Base-by-base conservation (phyloP, 2,329 filamentous ascomycete species). In the Akanthomyces lecanii region DNA sequence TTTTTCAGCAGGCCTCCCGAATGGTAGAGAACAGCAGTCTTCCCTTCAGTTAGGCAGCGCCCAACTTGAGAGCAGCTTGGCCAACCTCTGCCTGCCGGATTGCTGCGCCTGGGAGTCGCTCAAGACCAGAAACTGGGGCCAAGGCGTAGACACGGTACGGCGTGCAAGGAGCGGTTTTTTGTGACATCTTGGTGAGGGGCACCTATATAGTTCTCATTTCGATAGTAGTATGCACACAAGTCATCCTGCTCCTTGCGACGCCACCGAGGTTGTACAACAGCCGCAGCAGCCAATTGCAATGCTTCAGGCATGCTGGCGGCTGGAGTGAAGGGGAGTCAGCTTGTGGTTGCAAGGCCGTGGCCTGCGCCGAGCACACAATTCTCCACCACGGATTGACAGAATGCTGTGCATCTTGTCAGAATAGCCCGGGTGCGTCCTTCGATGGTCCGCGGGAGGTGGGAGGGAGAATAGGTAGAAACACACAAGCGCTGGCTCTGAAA, bases 391-490 rank as follows among this genome's bases (percentile, higher is more conserved):
- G 52, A 55, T 36, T 63, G 61, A 51, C 61, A 63, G 44, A 44
- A 63, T 63, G 61, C 47, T 56, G 61, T 63, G 61, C 47, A 44
- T 45, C 61, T 56, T 56, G 61, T 57, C 61, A 63, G 53, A 62
- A 50, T 21, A 63, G 11, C 40, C 61, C 61, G 61, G 61, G 61
- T 63, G 61, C 47, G 44, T 57, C 61, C 61, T 63, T 63, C 53
- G 61, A 56, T 57, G 53, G 36, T 30, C 58, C 61, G 52, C 61
- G 61, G 23, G 23, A n/a, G 51, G 36, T 30, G 61, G 50, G 42
- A 57, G 14, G 30, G n/a, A 30, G n/a, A 42, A 57, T 21, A 52
- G 28, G 28, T 6, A 30, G 42, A 23, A 50, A 51, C 45, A 62
- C 61, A 56, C 52, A 40, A 47, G 23, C 51, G 51, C 36, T 40